Evolutionary conservation across 306 rosid species (phyloP), one percentile per base, ranked within the genome.

Genomic region (Vigna angularis): DNA sequence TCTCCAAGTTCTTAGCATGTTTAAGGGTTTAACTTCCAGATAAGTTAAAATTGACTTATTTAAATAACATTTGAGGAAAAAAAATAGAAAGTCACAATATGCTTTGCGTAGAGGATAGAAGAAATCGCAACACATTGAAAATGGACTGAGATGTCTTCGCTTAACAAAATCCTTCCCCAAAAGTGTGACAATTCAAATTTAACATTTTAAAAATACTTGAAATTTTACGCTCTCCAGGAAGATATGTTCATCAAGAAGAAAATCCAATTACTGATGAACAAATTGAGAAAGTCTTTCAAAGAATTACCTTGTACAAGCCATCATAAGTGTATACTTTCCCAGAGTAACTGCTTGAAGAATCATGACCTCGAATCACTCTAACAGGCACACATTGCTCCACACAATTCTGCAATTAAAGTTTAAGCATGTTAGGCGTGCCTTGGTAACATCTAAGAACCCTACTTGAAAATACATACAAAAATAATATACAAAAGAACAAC

Each of bases 351-450:
- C 84, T 87, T 17, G 83, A 20, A 73, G 90, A 95, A 48, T 81
- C 89, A 74, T 89, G 99, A 63, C 99, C 99, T 15, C 99, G 99
- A 72, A 90, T 50, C 56, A 95, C 99, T 86, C 99, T 90, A 49
- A 95, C 97, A 57, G 94, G 91, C 53, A 88, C 89, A 69, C 59
- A 10, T 78, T 95, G 97, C 48, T 86, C 97, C 26, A 79, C 81
- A 77, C 90, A 91, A 53, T 95, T 95, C 99, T 95, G 86, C 77
- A 80, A 80, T 84, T 67, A 66, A 71, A 56, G 3, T 53, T 52
- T 75, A 26, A 83, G 70, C 34, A 83, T 18, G 66, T 84, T 59
- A 86, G 73, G 13, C 76, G 13, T 30, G 64, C n/a, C 38, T 38
- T 64, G 20, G 45, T 24, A 28, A 5, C 61, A 61, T 77, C 66